phyloP scores from a whole-genome alignment of 2,329 filamentous ascomycete genomes.

The Microcyclosporella mali region DNA sequence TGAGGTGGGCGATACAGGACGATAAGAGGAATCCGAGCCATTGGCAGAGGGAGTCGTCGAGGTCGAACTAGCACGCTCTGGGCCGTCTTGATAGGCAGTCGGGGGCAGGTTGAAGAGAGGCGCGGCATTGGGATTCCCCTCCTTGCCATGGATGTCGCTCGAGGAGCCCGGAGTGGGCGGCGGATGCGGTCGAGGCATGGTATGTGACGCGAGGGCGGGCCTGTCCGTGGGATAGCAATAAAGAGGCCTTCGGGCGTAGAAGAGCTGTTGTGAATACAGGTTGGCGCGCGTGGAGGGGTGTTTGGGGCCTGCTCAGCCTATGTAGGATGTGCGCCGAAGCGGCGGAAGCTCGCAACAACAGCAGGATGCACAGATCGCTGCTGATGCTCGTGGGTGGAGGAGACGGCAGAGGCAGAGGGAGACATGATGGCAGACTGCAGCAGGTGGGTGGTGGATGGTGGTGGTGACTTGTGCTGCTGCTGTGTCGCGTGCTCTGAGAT shows the following conservation, averaged over 20 bases:
- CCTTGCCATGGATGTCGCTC: constrained; percentile 69
- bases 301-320: not conserved
- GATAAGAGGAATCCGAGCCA: constrained; percentile 49
- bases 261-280: constrained; percentile 25
- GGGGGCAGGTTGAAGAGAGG: constrained; percentile 70
- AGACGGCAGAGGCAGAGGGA: not conserved
- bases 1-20: constrained; percentile 41
- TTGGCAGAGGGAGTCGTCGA: constrained; percentile 44
- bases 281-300: constrained; percentile 15
- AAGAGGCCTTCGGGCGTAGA: constrained; percentile 21
- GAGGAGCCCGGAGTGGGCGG: constrained; percentile 76
- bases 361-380: constrained; percentile 1
- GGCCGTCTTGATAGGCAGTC: constrained; percentile 53
- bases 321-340: not conserved
- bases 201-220: constrained; percentile 30
- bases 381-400: not conserved
- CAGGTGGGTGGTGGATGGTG: not conserved
- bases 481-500: too few species aligned
- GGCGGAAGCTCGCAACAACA: not conserved
- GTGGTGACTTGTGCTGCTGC: too few species aligned
- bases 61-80: constrained; percentile 41
- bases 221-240: constrained; percentile 5
- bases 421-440: not conserved
- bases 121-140: constrained; percentile 54
- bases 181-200: constrained; percentile 60